These are phyloP conservation scores for Cyanidiococcus yangmingshanensis DNA, from an alignment of 23 red algal genomes.

Conservation along the genomic window DNA sequence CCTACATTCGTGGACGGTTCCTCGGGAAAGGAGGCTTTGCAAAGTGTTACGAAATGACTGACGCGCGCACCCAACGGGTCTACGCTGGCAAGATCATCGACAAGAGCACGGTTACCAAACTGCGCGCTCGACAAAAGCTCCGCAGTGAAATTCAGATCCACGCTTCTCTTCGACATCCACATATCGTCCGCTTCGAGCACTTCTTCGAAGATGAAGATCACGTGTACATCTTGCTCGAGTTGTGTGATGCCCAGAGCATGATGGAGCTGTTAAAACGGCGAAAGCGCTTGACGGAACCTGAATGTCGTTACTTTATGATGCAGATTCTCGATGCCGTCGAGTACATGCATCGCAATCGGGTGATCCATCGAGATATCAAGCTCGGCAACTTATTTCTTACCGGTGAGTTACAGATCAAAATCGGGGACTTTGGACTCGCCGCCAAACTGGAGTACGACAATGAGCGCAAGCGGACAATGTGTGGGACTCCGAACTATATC, in stretches of 20 bases:
- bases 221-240: conserved; percentile 76
- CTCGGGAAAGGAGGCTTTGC: conserved; percentile 85
- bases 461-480: conserved; percentile 34
- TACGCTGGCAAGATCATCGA: conserved; percentile 86
- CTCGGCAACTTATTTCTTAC: conserved; percentile 69
- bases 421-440: conserved; percentile 84
- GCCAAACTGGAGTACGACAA: conserved; percentile 25
- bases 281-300: conserved; percentile 23
- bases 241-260: conserved; percentile 46
- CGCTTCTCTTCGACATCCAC: conserved; percentile 59
- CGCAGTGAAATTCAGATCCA: conserved; percentile 62
- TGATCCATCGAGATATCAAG: conserved; percentile 84
- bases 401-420: conserved; percentile 42
- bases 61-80: conserved; percentile 35
- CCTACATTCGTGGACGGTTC: conserved; percentile 43
- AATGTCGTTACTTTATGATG: conserved; percentile 47
- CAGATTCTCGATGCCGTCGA: conserved; percentile 62
- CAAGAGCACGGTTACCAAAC: conserved; percentile 45
- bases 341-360: conserved; percentile 62
- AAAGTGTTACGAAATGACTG: conserved; percentile 53
- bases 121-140: conserved; percentile 61
- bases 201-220: conserved; percentile 58
- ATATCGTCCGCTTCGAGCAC: conserved; percentile 60
- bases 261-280: conserved; percentile 57
- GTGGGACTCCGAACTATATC: conserved; percentile 72